Evolutionary conservation across 768 basidiomycete genomes (phyloP), one percentile per base, ranked within the genome.

Genomic region (Tephrocybe sp.): DNA sequence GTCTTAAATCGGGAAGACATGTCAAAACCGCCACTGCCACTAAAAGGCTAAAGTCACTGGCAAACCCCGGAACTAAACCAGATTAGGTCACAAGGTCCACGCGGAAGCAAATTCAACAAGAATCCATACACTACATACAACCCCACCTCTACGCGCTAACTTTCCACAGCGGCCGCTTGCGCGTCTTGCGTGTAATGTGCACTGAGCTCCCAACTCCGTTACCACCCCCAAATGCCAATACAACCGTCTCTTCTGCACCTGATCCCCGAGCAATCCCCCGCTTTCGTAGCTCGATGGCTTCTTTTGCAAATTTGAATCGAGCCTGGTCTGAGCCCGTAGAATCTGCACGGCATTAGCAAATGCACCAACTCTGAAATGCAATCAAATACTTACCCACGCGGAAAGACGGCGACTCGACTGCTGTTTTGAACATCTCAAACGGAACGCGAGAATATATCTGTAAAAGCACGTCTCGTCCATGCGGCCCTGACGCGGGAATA

Each of bases 231-330:
- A 94, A 92, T 33, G 90, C 91, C 59, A 95, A 75, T 46, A 96
- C 92, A 38, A 95, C 92, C n/a, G 89, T 90, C 70, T 94, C 92
- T 67, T 90, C 89, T 53, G 82, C 83, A 49, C 86, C 83, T 54
- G 77, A 72, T 47, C 82, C 85, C 55, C 84, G 82, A 40, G 82
- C 79, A 63, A 84, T 78, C n/a, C 84, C 83, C 63, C 82, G 83
- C 69, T 91, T 95, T 59, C 92, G 79, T 60, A 85, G 61, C 60
- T 90, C 87, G 61, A 95, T 87, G 11, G 85, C 89, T 57, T 91
- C 90, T 68, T 94, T 95, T 3, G 92, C 91, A 69, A 95, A 95
- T 62, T 87, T 87, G 73, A 94, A 97, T 40, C 92, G 83, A 53
- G 83, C 81, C 65, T 94, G 92, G 69, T 90, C 89, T 51, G 87